Percentiles rank a stretch among this genome's conserved stretches.
Evolutionary conservation across 768 basidiomycete genomes (phyloP).

Genomic region (Kwoniella mangroviensis): DNA sequence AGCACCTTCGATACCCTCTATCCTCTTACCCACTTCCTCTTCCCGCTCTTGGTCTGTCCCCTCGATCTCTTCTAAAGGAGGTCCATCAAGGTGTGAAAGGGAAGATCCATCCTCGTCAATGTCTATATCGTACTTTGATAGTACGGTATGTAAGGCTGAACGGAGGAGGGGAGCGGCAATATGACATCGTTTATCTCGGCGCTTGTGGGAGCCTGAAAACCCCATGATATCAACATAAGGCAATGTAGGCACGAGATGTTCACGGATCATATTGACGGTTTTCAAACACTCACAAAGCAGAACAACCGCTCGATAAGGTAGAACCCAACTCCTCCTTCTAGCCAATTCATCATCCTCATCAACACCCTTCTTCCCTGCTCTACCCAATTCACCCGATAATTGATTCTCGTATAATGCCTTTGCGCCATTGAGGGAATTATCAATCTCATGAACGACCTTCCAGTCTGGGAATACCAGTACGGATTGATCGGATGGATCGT

Average conservation of each 20-base stretch:
- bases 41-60: slow-evolving; percentile 66
- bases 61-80: slow-evolving; percentile 68
- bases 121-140: slow-evolving; percentile 64
- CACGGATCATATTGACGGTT: too few species aligned
- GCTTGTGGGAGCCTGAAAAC: slow-evolving; percentile 92
- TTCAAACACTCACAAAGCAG: slow-evolving; percentile 72
- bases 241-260: too few species aligned
- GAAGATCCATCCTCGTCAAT: slow-evolving; percentile 42
- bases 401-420: slow-evolving; percentile 69
- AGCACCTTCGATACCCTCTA: slow-evolving; percentile 64
- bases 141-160: slow-evolving; percentile 60
- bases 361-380: slow-evolving; percentile 25
- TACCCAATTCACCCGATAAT: slow-evolving; percentile 63
- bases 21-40: slow-evolving; percentile 62
- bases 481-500: slow-evolving; percentile 69
- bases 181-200: slow-evolving; percentile 86
- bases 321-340: slow-evolving; percentile 70
- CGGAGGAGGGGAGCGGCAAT: slow-evolving; percentile 71
- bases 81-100: slow-evolving; percentile 58
- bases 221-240: too few species aligned
- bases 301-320: slow-evolving; percentile 89
- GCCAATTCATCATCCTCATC: slow-evolving; percentile 54
- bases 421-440: slow-evolving; percentile 69
- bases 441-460: slow-evolving; percentile 76
- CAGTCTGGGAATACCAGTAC: slow-evolving; percentile 93